Evolutionary conservation across 139 green algal genomes (phyloP).

Genomic region (Nannochloris sp.): DNA sequence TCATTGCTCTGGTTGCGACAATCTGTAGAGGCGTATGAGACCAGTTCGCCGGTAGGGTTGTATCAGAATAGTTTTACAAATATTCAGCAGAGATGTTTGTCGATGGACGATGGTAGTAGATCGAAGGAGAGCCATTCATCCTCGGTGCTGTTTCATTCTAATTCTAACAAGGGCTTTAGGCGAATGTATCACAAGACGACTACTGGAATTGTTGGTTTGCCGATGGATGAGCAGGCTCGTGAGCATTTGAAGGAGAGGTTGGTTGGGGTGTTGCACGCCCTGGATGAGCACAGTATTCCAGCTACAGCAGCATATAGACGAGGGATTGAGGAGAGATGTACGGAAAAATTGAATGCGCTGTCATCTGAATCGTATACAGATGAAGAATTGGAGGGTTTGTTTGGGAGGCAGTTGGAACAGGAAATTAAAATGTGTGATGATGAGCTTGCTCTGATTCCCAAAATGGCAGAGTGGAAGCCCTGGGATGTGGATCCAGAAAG

Average conservation of each 20-base stretch:
- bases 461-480: conserved; percentile 50
- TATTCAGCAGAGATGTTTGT: no score
- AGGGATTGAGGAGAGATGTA: conserved; percentile 29
- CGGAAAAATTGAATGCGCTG: conserved; percentile 24
- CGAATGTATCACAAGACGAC: conserved; percentile 27
- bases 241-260: conserved; percentile 15
- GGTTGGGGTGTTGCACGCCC: conserved; percentile 23
- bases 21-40: no score
- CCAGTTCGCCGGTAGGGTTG: no score
- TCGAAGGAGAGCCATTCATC: no score
- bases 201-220: conserved; percentile 44
- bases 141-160: no score
- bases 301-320: conserved; percentile 29
- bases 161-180: no score
- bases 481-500: conserved; percentile 40
- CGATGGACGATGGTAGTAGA: no score
- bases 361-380: conserved; percentile 9
- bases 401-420: conserved; percentile 39
- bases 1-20: no score
- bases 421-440: conserved; percentile 34
- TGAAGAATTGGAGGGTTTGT: conserved; percentile 30
- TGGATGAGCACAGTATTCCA: conserved; percentile 26
- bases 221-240: conserved; percentile 26
- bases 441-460: conserved; percentile 42
- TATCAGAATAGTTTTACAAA: no score